Conservation (phyloP, 129 eudicot genomes). For the Flaveria trinervia region DNA sequence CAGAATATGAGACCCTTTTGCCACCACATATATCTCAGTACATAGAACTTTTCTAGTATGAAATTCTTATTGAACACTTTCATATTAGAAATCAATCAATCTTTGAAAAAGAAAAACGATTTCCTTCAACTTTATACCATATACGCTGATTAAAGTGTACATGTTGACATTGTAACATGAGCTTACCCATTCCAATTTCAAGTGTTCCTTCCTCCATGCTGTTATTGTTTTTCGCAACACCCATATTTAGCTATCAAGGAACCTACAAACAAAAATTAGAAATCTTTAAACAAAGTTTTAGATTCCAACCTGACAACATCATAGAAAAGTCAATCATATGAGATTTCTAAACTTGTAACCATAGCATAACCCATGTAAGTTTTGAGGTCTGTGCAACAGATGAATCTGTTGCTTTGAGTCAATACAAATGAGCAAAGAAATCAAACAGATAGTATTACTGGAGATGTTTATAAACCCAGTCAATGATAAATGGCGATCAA, state of each 20-base stretch:
- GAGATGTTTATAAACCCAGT: neutral
- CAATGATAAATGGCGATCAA: constrained; percentile 12
- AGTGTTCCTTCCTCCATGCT: constrained; percentile 81
- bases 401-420: no score
- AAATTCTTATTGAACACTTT: neutral
- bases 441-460: neutral
- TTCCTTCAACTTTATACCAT: neutral
- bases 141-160: neutral
- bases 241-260: constrained; percentile 52
- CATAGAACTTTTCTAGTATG: neutral
- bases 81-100: neutral
- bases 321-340: neutral
- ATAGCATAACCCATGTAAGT: no score
- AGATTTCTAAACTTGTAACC: neutral
- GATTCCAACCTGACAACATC: constrained; percentile 8
- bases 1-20: neutral
- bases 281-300: neutral
- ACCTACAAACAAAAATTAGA: constrained; percentile 9
- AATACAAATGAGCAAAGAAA: neutral
- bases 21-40: neutral
- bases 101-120: neutral
- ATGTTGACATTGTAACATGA: constrained; percentile 11
- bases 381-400: no score
- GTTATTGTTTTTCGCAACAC: constrained; percentile 52
- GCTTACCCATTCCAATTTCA: constrained; percentile 94